Percentiles rank a stretch among this genome's conserved stretches.
These are phyloP conservation scores for Raffaelea ambrosiae DNA, from an alignment of 2,329 filamentous ascomycete species.

Conservation along the genomic window DNA sequence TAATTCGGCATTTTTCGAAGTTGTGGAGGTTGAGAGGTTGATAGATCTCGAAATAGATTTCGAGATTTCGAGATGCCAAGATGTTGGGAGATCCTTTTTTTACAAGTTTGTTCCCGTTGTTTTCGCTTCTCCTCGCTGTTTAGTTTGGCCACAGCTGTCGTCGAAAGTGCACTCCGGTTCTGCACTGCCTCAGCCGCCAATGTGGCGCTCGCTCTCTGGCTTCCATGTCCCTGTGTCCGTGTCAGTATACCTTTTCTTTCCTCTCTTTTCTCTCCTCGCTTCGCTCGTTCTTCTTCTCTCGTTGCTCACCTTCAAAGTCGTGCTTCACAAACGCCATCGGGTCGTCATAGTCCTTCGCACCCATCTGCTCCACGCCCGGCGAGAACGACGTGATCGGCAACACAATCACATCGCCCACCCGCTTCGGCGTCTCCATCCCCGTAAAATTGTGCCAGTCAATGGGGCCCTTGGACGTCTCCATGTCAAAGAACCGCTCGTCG, in stretches of 20 bases:
- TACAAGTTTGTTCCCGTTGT: too few species aligned
- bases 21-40: too few species aligned
- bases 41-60: too few species aligned
- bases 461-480: constrained; percentile 58
- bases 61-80: too few species aligned
- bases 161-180: too few species aligned
- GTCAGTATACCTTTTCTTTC: too few species aligned
- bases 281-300: too few species aligned
- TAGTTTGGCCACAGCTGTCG: too few species aligned
- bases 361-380: constrained; percentile 90
- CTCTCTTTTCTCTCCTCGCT: too few species aligned
- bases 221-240: not conserved
- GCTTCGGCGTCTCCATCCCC: constrained; percentile 72
- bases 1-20: too few species aligned
- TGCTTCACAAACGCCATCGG: constrained; percentile 98
- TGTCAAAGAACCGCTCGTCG: constrained; percentile 79
- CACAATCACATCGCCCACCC: constrained; percentile 87
- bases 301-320: constrained; percentile 74
- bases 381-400: constrained; percentile 96
- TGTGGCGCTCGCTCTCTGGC: not conserved
- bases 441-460: constrained; percentile 88
- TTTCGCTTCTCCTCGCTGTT: too few species aligned
- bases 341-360: constrained; percentile 76
- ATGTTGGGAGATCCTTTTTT: too few species aligned
- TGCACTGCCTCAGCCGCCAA: not conserved